Percentiles rank a stretch among this genome's conserved stretches.
These are phyloP conservation scores for Auxenochlorella protothecoides DNA, from an alignment of 139 green algal species.

Conservation along the genomic window DNA sequence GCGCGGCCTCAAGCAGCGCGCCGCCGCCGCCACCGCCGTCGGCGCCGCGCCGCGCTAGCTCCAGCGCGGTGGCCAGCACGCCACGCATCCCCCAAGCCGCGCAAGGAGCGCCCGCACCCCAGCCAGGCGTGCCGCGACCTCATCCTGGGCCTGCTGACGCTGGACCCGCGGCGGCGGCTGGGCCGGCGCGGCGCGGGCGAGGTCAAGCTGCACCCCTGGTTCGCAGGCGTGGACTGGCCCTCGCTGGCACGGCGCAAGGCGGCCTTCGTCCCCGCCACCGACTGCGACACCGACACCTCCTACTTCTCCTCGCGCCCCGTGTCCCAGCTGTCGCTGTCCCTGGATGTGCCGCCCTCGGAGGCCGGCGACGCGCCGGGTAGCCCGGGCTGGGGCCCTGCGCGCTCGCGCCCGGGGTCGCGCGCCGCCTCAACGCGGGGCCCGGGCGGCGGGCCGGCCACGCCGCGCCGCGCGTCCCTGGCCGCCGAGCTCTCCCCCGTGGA, in stretches of 20 bases:
- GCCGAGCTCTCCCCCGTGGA: no score
- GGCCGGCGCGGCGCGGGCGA: slow-evolving; percentile 58
- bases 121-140: slow-evolving; percentile 55
- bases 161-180: slow-evolving; percentile 54
- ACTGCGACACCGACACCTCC: slow-evolving; percentile 51
- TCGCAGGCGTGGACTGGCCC: slow-evolving; percentile 68
- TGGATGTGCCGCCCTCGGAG: slow-evolving; percentile 12
- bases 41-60: slow-evolving; percentile 29
- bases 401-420: background rate
- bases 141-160: slow-evolving; percentile 61
- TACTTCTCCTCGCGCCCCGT: slow-evolving; percentile 54
- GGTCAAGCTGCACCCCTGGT: slow-evolving; percentile 81
- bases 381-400: background rate
- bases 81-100: slow-evolving; percentile 3
- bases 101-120: background rate
- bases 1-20: background rate
- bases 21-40: background rate
- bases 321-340: slow-evolving; percentile 21
- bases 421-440: background rate
- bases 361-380: background rate
- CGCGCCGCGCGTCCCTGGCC: background rate
- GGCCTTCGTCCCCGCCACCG: slow-evolving; percentile 56
- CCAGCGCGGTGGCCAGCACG: slow-evolving; percentile 54
- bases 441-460: background rate
- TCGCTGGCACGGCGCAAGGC: slow-evolving; percentile 57